phyloP scores from a whole-genome alignment of 768 basidiomycete species.

The Crassisporium funariophilum region DNA sequence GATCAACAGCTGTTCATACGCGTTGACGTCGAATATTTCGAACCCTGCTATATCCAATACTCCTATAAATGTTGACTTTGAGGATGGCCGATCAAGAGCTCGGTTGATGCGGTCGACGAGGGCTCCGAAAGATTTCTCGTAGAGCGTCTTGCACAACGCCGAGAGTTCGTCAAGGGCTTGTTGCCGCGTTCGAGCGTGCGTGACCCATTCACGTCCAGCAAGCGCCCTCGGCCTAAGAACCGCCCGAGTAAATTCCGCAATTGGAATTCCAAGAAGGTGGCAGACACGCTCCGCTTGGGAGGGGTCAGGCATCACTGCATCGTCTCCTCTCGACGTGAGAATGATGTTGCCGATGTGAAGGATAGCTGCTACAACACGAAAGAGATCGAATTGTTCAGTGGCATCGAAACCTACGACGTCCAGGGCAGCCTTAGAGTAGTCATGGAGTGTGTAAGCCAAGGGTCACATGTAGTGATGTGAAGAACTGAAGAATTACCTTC shows the following conservation, averaged over 20 bases:
- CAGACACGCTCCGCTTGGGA: constrained; percentile 89
- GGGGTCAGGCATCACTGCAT: constrained; percentile 75
- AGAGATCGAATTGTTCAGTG: constrained; percentile 87
- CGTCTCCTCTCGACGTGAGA: constrained; percentile 78
- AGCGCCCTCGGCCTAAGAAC: constrained; percentile 88
- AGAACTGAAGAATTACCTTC: constrained; percentile 48
- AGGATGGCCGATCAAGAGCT: constrained; percentile 90
- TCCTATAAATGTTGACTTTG: constrained; percentile 93
- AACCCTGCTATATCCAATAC: constrained; percentile 99
- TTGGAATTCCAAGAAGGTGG: constrained; percentile 86
- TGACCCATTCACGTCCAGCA: constrained; percentile 96
- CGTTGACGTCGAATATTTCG: constrained; percentile 93
- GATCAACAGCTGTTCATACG: constrained; percentile 97
- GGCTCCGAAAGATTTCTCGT: constrained; percentile 94
- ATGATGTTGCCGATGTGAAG: constrained; percentile 94
- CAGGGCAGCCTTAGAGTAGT: constrained; percentile 62
- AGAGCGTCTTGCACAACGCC: constrained; percentile 90
- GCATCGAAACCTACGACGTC: constrained; percentile 87
- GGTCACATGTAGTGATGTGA: neutral
- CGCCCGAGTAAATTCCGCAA: constrained; percentile 85
- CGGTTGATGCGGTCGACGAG: constrained; percentile 95
- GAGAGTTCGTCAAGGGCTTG: constrained; percentile 93
- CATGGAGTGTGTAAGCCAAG: no score
- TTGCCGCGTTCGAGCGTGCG: constrained; percentile 86
- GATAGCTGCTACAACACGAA: constrained; percentile 91